phyloP scores from a whole-genome alignment of 768 basidiomycete species.

The Hebeloma cylindrosporum region DNA sequence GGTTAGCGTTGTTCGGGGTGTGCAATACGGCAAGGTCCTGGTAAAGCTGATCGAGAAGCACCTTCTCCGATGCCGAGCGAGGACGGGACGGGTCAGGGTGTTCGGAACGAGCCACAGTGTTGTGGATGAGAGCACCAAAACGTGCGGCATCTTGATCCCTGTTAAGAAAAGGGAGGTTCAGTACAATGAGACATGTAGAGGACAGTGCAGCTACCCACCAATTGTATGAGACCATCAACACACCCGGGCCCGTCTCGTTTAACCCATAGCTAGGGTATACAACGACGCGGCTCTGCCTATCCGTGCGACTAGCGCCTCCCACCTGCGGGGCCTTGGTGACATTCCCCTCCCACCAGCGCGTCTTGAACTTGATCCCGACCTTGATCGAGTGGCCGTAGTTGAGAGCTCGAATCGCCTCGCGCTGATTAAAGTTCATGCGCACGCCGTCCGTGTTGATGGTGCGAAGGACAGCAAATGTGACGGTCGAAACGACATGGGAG shows the following conservation, averaged over 20 bases:
- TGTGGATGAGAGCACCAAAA: slow-evolving; percentile 13
- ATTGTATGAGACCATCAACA: slow-evolving; percentile 15
- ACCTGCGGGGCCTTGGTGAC: background rate
- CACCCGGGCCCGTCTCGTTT: slow-evolving; percentile 14
- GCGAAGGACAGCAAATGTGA: slow-evolving; percentile 7
- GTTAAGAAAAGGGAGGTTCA: background rate
- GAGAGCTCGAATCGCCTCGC: slow-evolving; percentile 11
- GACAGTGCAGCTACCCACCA: slow-evolving; percentile 1
- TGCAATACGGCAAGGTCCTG: slow-evolving; percentile 9
- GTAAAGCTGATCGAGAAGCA: slow-evolving; percentile 15
- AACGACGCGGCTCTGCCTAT: slow-evolving; percentile 8
- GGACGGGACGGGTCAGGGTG: slow-evolving; percentile 8
- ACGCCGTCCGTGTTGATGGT: slow-evolving; percentile 7
- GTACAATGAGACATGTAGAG: background rate
- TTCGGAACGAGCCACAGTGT: slow-evolving; percentile 9
- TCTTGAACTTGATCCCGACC: slow-evolving; percentile 13
- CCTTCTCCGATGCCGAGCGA: slow-evolving; percentile 11
- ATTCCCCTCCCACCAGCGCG: slow-evolving; percentile 14
- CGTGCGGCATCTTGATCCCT: slow-evolving; percentile 17
- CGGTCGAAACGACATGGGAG: slow-evolving; percentile 11
- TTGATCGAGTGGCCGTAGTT: slow-evolving; percentile 12
- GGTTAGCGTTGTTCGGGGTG: slow-evolving; percentile 25
- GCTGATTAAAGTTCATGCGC: slow-evolving; percentile 8
- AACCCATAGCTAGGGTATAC: slow-evolving; percentile 15
- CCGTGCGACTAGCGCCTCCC: slow-evolving; percentile 13